Base-by-base conservation (phyloP, 2,329 filamentous ascomycete species). In the Colletotrichum godetiae region DNA sequence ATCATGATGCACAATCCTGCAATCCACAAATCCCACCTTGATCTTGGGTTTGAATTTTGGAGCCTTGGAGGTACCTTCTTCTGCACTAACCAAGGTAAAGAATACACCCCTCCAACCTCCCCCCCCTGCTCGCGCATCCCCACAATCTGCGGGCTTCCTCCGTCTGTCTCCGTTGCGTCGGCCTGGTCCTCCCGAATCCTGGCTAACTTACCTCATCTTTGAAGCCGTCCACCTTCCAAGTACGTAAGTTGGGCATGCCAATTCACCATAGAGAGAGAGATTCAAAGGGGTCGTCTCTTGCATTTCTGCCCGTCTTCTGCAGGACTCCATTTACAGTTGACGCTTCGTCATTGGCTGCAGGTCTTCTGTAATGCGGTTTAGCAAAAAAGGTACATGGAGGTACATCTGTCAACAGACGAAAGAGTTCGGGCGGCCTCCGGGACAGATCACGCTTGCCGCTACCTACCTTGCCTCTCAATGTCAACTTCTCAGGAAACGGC, bases 91-190 rank as follows among this genome's bases (percentile, higher is more conserved):
- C 37, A 42, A 1, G 37, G 37, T 13, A 42, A 42, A 19, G 13
- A 42, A 15, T 42, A 42, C 46, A 13, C 10, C 24, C 6, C 29
- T 46, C 52, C 52, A 65, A 46, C 53, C 15, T 15, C 13, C 37
- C 13, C 37, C 24, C 22, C 24, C 53, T 13, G 22, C 37, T 56
- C 35, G 57, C 57, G 33, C 15, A 29, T 68, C 59, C 55, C 66
- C 69, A 72, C 69, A 64, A 46, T 64, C 69, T 72, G 66, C 69
- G 33, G 53, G 61, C 53, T 46, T 62, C 59, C 46, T 63, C 69
- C 69, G 69, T 69, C 61, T 60, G 69, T 64, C 69, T 63, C 66
- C 69, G 66, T 72, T 53, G 59, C 59, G 65, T 72, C 69, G 66
- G 69, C 69, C 59, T 72, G 53, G 66, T 35, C 49, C 58, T 64